Conservation (phyloP, 139 green algal genomes). For the Chlamydomonas applanata region DNA sequence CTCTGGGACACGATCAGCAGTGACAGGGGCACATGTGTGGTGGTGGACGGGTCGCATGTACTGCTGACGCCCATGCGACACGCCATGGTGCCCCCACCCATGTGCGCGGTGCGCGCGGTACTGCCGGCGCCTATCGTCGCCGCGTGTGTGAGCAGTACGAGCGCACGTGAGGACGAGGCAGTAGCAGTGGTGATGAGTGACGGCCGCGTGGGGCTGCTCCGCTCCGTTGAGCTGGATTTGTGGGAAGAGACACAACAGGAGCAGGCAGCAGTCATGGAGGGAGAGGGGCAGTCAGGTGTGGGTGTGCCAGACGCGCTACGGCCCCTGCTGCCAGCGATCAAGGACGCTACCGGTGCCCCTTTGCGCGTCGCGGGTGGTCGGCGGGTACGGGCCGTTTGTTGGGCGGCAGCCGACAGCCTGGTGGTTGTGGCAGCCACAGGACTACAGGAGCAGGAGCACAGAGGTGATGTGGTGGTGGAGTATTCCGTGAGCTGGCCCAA, state of each 20-base stretch:
- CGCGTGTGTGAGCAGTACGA: constrained; percentile 3
- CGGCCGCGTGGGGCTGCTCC: constrained; percentile 52
- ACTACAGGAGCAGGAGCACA: too few species aligned
- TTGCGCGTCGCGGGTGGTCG: too few species aligned
- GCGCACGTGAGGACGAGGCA: constrained; percentile 36
- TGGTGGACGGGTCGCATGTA: constrained; percentile 79
- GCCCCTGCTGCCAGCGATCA: too few species aligned
- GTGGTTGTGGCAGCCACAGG: too few species aligned
- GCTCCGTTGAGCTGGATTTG: constrained; percentile 56
- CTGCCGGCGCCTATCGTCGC: constrained; percentile 4
- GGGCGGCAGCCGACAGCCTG: too few species aligned
- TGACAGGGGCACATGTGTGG: constrained; percentile 67
- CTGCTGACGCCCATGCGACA: constrained; percentile 79
- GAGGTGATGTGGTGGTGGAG: too few species aligned
- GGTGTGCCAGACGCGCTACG: too few species aligned
- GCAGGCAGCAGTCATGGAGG: neutral
- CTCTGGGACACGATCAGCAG: constrained; percentile 39
- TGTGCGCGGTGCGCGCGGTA: constrained; percentile 57
- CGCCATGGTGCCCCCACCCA: constrained; percentile 78
- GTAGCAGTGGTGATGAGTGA: constrained; percentile 56
- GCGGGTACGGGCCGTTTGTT: too few species aligned
- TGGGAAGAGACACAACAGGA: constrained; percentile 73
- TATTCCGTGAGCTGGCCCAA: too few species aligned
- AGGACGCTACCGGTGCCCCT: too few species aligned
- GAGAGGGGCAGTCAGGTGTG: too few species aligned